Percentiles rank a stretch among this genome's conserved stretches.
Evolutionary conservation across 495 filamentous ascomycete genomes (phyloP).

Genomic region (Rhizodiscina lignyota): DNA sequence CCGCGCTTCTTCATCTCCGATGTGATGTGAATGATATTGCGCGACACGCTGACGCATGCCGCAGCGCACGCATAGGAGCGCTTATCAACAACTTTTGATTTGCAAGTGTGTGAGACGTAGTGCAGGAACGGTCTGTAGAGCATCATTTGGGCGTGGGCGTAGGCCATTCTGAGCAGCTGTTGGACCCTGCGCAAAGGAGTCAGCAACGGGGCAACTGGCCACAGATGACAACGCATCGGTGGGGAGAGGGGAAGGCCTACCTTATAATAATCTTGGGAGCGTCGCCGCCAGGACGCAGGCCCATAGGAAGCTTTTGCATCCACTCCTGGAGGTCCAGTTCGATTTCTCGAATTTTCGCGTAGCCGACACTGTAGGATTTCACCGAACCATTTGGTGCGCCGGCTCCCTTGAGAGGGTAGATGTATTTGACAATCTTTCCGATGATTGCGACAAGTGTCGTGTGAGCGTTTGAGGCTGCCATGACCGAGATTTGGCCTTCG

Average conservation of each 20-base stretch:
- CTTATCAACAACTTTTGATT: conserved; percentile 55
- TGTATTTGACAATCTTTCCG: conserved; percentile 68
- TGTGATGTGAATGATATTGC: conserved; percentile 88
- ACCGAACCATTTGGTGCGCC: conserved; percentile 17
- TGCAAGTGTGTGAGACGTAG: conserved; percentile 64
- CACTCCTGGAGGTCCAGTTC: conserved; percentile 72
- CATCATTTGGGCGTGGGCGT: conserved; percentile 85
- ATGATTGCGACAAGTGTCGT: conserved; percentile 60
- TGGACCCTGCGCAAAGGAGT: conserved; percentile 48
- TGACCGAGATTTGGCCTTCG: conserved; percentile 53
- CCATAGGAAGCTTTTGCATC: conserved; percentile 62
- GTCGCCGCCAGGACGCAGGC: conserved; percentile 59
- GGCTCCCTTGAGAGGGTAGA: conserved; percentile 70
- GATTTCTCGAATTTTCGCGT: conserved; percentile 77
- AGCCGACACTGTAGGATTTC: conserved; percentile 71
- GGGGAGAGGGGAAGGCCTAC: conserved; percentile 36
- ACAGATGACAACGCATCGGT: neutral
- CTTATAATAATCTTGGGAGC: conserved; percentile 55
- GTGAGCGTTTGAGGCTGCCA: conserved; percentile 75
- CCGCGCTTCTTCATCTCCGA: conserved; percentile 73
- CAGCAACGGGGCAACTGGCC: neutral
- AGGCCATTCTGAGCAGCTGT: conserved; percentile 73
- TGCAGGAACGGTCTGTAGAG: conserved; percentile 92
- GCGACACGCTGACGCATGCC: conserved; percentile 78
- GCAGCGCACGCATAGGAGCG: conserved; percentile 81